Evolutionary conservation across 2,329 filamentous ascomycete genomes (phyloP).

Genomic region (Cylindrodendrum hubeiense): DNA sequence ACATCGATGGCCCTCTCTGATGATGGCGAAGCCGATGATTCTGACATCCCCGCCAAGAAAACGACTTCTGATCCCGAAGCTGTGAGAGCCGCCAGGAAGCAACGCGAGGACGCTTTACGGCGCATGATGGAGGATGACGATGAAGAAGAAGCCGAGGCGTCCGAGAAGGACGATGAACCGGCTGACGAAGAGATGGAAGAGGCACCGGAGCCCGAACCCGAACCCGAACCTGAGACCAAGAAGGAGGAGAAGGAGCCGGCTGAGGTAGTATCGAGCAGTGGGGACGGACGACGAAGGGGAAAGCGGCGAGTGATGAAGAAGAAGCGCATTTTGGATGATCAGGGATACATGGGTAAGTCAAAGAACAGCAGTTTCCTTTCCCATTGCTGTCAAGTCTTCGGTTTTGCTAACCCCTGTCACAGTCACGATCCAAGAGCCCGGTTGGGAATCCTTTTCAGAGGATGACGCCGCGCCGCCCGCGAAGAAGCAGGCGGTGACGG

Average conservation of each 20-base stretch:
- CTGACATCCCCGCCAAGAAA: slow-evolving; percentile 47
- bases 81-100: slow-evolving; percentile 46
- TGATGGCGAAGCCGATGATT: slow-evolving; percentile 56
- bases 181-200: slow-evolving; percentile 57
- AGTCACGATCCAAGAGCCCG: slow-evolving; percentile 88
- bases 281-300: slow-evolving; percentile 77
- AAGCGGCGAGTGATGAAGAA: slow-evolving; percentile 88
- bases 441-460: slow-evolving; percentile 95
- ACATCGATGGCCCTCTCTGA: slow-evolving; percentile 50
- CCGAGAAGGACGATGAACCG: slow-evolving; percentile 51
- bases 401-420: slow-evolving; percentile 31
- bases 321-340: slow-evolving; percentile 86
- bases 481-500: slow-evolving; percentile 65
- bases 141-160: slow-evolving; percentile 65
- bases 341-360: slow-evolving; percentile 85
- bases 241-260: slow-evolving; percentile 59
- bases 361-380: neutral
- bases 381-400: neutral
- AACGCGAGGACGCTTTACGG: slow-evolving; percentile 54
- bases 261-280: slow-evolving; percentile 65
- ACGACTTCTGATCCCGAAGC: slow-evolving; percentile 40
- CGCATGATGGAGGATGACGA: slow-evolving; percentile 68
- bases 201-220: slow-evolving; percentile 53
- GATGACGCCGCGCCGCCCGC: slow-evolving; percentile 73
- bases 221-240: slow-evolving; percentile 51